These are phyloP conservation scores for Phaeosphaeria sp. DNA, from an alignment of 2,329 filamentous ascomycete species.

Conservation along the genomic window DNA sequence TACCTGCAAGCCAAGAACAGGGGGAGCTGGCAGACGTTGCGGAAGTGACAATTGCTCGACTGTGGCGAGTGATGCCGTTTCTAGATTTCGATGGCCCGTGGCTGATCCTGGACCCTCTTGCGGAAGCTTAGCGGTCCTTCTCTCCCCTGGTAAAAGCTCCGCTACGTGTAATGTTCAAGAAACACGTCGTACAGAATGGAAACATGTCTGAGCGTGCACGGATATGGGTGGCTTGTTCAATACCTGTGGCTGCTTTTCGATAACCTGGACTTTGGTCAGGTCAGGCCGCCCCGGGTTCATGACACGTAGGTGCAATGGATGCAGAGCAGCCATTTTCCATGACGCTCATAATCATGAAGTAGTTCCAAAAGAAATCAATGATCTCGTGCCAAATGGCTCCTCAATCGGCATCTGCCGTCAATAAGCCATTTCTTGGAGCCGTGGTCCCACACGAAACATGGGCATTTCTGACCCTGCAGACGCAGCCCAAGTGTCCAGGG, in stretches of 20 bases:
- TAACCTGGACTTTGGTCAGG: not conserved
- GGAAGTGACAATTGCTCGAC: slow-evolving; percentile 31
- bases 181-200: not conserved
- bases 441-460: slow-evolving; percentile 18
- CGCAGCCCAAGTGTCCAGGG: slow-evolving; percentile 9
- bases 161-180: not conserved
- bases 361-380: slow-evolving; percentile 16
- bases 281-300: not conserved
- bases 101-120: slow-evolving; percentile 37
- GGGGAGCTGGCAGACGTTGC: slow-evolving; percentile 25
- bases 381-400: slow-evolving; percentile 11
- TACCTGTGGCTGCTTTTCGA: not conserved
- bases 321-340: not conserved
- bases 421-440: not conserved
- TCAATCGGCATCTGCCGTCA: not conserved
- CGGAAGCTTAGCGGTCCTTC: slow-evolving; percentile 40
- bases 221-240: not conserved
- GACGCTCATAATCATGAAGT: slow-evolving; percentile 26
- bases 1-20: slow-evolving; percentile 22
- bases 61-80: slow-evolving; percentile 47
- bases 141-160: not conserved
- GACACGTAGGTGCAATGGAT: not conserved
- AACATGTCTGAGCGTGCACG: not conserved
- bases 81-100: slow-evolving; percentile 43
- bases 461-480: slow-evolving; percentile 19